Conservation (phyloP, 2,329 filamentous ascomycete genomes). For the Chalaropsis thielavioides region DNA sequence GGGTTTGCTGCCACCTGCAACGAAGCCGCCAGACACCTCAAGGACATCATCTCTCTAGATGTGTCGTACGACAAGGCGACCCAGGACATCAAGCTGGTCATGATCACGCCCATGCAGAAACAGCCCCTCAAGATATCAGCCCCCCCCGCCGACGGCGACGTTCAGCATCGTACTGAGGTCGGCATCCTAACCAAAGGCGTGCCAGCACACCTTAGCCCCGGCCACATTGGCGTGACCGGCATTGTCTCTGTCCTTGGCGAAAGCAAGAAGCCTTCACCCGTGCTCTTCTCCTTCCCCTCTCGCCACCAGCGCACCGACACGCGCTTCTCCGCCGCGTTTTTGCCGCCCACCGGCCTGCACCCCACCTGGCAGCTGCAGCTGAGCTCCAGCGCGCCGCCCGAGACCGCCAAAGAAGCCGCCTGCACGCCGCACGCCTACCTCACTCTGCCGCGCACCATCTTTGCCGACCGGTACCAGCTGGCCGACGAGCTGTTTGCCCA, state of each 20-base stretch:
- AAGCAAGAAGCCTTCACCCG: slow-evolving; percentile 54
- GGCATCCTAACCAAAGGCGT: slow-evolving; percentile 58
- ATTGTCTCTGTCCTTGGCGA: slow-evolving; percentile 66
- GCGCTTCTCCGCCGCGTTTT: slow-evolving; percentile 49
- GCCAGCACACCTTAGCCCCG: slow-evolving; percentile 43
- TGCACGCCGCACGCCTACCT: slow-evolving; percentile 69
- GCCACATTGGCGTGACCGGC: slow-evolving; percentile 67
- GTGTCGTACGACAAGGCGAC: slow-evolving; percentile 60
- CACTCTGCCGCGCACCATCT: slow-evolving; percentile 66
- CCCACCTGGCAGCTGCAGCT: slow-evolving; percentile 61
- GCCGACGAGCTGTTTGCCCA: slow-evolving; percentile 59
- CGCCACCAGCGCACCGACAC: slow-evolving; percentile 50
- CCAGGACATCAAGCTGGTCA: slow-evolving; percentile 49
- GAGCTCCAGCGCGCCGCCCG: slow-evolving; percentile 35
- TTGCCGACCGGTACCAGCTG: slow-evolving; percentile 80
- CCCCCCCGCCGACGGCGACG: neutral
- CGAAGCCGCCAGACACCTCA: slow-evolving; percentile 30
- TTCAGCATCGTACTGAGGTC: slow-evolving; percentile 54
- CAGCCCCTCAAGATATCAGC: slow-evolving; percentile 1
- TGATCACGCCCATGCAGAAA: slow-evolving; percentile 41
- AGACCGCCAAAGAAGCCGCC: slow-evolving; percentile 29
- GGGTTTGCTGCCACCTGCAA: slow-evolving; percentile 34
- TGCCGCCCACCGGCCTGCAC: slow-evolving; percentile 66
- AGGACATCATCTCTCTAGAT: slow-evolving; percentile 51
- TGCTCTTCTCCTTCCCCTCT: slow-evolving; percentile 70